These are phyloP conservation scores for Lumnitzera littorea DNA, from an alignment of 345 rosid genomes.

Conservation along the genomic window DNA sequence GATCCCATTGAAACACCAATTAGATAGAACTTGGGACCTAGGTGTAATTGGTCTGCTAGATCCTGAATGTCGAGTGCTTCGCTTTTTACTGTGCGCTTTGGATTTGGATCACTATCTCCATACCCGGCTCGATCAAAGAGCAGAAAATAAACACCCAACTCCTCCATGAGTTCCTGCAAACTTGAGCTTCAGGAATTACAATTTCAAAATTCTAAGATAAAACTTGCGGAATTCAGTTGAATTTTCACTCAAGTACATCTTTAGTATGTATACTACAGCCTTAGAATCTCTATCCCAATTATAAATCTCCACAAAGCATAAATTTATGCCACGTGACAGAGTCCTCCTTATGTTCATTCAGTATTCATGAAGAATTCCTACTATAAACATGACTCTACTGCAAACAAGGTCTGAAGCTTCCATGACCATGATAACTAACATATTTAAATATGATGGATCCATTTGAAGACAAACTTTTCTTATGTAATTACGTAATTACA, in stretches of 20 bases:
- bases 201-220: not conserved
- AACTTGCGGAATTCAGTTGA: not conserved
- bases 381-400: no score
- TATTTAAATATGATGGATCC: no score
- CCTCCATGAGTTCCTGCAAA: slow-evolving; percentile 65
- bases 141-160: slow-evolving; percentile 60
- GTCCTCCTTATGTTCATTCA: no score
- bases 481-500: no score
- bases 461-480: no score
- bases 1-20: slow-evolving; percentile 92
- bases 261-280: not conserved
- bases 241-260: not conserved
- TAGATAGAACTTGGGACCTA: slow-evolving; percentile 62
- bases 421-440: no score
- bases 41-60: slow-evolving; percentile 61
- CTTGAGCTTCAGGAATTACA: slow-evolving; percentile 25
- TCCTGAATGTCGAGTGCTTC: slow-evolving; percentile 76
- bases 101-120: slow-evolving; percentile 79
- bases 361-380: no score
- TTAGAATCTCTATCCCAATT: no score
- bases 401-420: no score
- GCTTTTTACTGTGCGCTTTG: slow-evolving; percentile 54
- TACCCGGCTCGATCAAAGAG: slow-evolving; percentile 84
- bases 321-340: no score
- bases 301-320: no score